Conservation (phyloP, 2,329 filamentous ascomycete genomes). For the Microdochium trichocladiopsis region DNA sequence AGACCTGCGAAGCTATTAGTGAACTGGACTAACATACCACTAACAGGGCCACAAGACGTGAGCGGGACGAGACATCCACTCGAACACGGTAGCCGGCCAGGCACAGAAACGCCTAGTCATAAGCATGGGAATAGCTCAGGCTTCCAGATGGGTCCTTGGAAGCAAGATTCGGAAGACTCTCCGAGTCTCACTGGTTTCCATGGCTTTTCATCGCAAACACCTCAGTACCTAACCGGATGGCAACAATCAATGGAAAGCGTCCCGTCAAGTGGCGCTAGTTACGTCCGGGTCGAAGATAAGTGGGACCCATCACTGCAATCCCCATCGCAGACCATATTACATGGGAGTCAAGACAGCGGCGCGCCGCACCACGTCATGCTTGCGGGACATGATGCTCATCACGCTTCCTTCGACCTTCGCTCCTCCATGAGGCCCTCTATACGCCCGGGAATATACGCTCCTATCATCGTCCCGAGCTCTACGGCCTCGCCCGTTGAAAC, state of each 20-base stretch:
- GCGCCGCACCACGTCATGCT: background rate
- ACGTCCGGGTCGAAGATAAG: background rate
- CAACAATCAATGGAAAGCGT: conserved; percentile 3
- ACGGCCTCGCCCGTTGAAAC: conserved; percentile 1
- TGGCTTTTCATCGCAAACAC: conserved; percentile 35
- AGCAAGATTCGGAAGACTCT: conserved; percentile 40
- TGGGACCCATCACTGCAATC: background rate
- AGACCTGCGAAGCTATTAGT: too few relatives aligned
- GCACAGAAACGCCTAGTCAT: conserved; percentile 34
- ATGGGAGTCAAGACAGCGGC: conserved; percentile 30
- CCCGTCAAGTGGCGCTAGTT: background rate
- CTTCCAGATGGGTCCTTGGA: conserved; percentile 29
- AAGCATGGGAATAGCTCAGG: conserved; percentile 12
- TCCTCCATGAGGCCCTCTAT: conserved; percentile 27
- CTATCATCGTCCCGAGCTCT: conserved; percentile 12
- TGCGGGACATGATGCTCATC: conserved; percentile 29
- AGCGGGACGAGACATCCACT: background rate
- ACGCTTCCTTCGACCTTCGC: conserved; percentile 35
- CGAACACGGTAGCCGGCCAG: conserved; percentile 30
- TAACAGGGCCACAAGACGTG: background rate
- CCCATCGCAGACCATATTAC: conserved; percentile 36
- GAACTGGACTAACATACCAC: background rate
- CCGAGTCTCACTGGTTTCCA: conserved; percentile 43
- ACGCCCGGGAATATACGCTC: conserved; percentile 35
- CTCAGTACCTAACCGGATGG: conserved; percentile 33